Conservation (phyloP, 176 grass and related monocot species). For the Oryza punctata region DNA sequence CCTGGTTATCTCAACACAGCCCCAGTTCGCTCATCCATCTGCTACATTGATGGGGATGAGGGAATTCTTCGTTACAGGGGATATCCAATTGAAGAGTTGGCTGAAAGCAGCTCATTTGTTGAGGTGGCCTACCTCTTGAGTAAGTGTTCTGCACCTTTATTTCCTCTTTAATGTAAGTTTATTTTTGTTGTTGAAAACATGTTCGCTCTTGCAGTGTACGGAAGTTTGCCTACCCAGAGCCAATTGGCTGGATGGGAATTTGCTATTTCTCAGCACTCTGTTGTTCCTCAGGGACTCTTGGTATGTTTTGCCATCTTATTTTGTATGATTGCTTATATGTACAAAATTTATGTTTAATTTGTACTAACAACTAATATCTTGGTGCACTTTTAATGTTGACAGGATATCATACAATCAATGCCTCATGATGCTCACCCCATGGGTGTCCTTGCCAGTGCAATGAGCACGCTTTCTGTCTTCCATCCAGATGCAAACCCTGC, state of each 20-base stretch:
- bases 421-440: slow-evolving; percentile 98
- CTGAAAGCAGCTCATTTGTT: slow-evolving; percentile 84
- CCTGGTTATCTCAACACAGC: slow-evolving; percentile 96
- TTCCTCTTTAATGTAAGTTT: not conserved
- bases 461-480: slow-evolving; percentile 96
- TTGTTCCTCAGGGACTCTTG: slow-evolving; percentile 90
- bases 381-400: slow-evolving; percentile 1
- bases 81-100: slow-evolving; percentile 93
- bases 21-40: slow-evolving; percentile 79
- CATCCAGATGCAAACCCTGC: slow-evolving; percentile 99
- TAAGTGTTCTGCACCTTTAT: slow-evolving; percentile 37
- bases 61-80: slow-evolving; percentile 99
- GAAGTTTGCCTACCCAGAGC: slow-evolving; percentile 79
- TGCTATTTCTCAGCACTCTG: slow-evolving; percentile 89
- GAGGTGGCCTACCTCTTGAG: slow-evolving; percentile 94
- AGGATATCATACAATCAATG: slow-evolving; percentile 98
- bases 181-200: slow-evolving; percentile 17
- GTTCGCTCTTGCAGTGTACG: slow-evolving; percentile 58
- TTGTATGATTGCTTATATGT: not conserved
- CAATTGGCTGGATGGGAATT: slow-evolving; percentile 87
- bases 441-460: slow-evolving; percentile 95
- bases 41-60: slow-evolving; percentile 95
- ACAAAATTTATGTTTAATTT: not conserved
- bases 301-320: slow-evolving; percentile 40
- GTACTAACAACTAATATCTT: not conserved